Percentiles rank a stretch among this genome's conserved stretches.
Evolutionary conservation across 306 rosid genomes (phyloP).

Genomic region (Arachis hypogaea): DNA sequence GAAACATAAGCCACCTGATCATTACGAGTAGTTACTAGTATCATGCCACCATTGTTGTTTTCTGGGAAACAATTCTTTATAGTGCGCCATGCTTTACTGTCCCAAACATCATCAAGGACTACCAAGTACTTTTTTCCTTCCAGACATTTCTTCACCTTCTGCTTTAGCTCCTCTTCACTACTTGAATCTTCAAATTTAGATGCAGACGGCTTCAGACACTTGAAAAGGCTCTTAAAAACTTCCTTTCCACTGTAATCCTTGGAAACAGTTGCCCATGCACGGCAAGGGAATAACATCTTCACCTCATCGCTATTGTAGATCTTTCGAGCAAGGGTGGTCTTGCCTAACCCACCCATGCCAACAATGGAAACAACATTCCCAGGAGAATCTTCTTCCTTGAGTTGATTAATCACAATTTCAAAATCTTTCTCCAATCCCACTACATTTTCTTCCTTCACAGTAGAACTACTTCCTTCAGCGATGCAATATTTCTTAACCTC

Average conservation of each 20-base stretch:
- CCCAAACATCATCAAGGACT: neutral
- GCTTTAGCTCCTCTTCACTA: neutral
- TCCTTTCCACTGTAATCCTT: neutral
- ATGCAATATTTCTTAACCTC: neutral
- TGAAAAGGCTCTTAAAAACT: neutral
- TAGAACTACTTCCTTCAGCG: neutral
- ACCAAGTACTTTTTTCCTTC: neutral
- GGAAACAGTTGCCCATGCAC: neutral
- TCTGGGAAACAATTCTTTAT: neutral
- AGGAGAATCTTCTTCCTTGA: neutral
- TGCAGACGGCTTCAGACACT: neutral
- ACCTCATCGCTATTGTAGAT: neutral
- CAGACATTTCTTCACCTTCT: neutral
- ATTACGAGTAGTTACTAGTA: neutral
- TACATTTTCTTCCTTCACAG: neutral
- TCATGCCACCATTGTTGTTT: neutral
- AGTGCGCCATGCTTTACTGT: neutral
- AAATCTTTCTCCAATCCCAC: neutral
- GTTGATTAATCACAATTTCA: neutral
- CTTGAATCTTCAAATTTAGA: neutral
- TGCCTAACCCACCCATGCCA: constrained; percentile 4
- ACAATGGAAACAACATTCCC: neutral
- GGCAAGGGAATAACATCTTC: neutral
- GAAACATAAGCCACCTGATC: neutral
- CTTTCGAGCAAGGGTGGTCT: neutral